Evolutionary conservation across 2,329 filamentous ascomycete genomes (phyloP), one percentile per base, ranked within the genome.

Genomic region (Aureobasidium mangrovei): DNA sequence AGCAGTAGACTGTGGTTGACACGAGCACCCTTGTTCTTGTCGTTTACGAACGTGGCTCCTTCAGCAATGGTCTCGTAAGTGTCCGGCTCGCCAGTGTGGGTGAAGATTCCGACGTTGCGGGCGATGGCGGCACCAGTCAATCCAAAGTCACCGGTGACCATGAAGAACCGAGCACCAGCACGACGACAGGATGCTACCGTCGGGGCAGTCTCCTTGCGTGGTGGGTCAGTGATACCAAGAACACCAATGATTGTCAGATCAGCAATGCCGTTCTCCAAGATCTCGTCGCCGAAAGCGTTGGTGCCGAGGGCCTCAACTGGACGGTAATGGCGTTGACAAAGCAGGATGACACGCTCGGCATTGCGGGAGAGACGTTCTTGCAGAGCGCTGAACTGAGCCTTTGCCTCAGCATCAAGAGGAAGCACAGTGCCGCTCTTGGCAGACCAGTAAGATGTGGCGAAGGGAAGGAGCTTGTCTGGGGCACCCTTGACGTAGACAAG

Each of bases 241-340:
- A 80, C 73, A 1, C 77, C 77, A 39, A 79, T 67, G 2, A 79
- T 67, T 0, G 72, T 77, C 28, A 79, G 65, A 51, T 73, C 69
- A 3, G 69, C 60, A 0, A 73, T 66, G 4, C 71, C 71, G 0
- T 63, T 64, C 8, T 67, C 65, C 4, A 71, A 63, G 3, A 77
- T 68, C 55, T 78, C 76, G n/a, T 79, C 74, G 43, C 69, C 74
- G 56, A 79, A 78, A 2, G 68, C 72, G 42, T 77, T 77, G 29
- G 75, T 72, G 4, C 68, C 67, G 4, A 66, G 60, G 2, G 59
- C 53, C 1, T 61, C 57, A 1, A 39, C 41, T 8, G 69, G 66
- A 0, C 52, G 57, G 5, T 69, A 63, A 7, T 64, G 64, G 55
- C 71, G 71, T 45, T 74, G 69, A 35, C 70, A 74, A 2, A 75